Evolutionary conservation across 1,139 yeast species (phyloP).

Genomic region (Nakaseomyces nivariensis): DNA sequence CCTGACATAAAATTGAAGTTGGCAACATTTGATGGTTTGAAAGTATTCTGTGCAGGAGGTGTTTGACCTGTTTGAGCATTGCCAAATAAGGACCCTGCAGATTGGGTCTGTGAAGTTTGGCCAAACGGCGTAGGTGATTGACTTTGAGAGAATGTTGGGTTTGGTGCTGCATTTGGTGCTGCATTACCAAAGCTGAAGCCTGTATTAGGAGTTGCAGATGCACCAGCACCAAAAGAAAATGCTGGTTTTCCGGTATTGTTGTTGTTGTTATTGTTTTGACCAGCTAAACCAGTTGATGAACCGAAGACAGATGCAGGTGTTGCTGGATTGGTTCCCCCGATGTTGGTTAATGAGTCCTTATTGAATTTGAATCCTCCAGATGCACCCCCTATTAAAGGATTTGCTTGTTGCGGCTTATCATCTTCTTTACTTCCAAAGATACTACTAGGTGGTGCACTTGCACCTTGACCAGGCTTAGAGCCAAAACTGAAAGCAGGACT

Average conservation of each 20-base stretch:
- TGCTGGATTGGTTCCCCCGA: neutral
- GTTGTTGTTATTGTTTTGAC: neutral
- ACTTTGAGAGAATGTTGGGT: conserved; percentile 7
- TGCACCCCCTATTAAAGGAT: neutral
- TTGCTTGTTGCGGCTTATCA: neutral
- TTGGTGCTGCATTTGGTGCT: neutral
- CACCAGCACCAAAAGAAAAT: conserved; percentile 1
- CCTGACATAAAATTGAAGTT: conserved; percentile 2
- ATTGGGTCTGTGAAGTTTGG: neutral
- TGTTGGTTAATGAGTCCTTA: neutral
- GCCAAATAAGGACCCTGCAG: neutral
- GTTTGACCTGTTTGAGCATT: neutral
- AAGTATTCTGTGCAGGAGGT: neutral
- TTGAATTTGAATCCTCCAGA: neutral
- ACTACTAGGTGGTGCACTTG: neutral
- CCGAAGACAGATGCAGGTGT: neutral
- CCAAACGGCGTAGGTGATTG: conserved; percentile 4
- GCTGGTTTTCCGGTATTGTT: neutral
- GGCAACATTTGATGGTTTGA: neutral
- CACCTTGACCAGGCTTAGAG: neutral
- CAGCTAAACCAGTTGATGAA: neutral
- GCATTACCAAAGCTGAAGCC: conserved; percentile 2
- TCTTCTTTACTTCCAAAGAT: neutral
- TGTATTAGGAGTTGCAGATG: neutral
- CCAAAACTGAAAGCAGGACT: conserved; percentile 8